These are phyloP conservation scores for Sporisorium reilianum DNA, from an alignment of 1,284 basidiomycete genomes.

Conservation along the genomic window DNA sequence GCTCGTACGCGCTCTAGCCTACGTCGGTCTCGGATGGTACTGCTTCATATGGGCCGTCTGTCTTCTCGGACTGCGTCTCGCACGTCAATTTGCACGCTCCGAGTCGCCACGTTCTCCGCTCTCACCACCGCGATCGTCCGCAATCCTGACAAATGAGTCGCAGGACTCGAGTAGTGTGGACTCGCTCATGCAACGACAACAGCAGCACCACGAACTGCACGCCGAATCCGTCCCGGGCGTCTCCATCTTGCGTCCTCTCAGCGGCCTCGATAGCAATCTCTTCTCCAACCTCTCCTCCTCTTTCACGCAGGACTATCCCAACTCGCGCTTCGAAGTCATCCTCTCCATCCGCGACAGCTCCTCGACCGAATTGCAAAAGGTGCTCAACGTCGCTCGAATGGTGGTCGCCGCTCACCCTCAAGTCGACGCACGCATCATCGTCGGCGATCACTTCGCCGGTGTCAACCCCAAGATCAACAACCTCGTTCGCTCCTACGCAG, in stretches of 20 bases:
- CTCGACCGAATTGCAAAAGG: conserved; percentile 56
- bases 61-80: conserved; percentile 77
- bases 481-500: conserved; percentile 82
- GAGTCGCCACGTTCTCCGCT: conserved; percentile 34
- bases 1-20: conserved; percentile 6
- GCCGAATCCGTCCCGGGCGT: conserved; percentile 67
- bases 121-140: conserved; percentile 40
- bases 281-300: conserved; percentile 63
- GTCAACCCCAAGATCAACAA: conserved; percentile 99
- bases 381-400: conserved; percentile 57
- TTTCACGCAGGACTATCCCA: conserved; percentile 65
- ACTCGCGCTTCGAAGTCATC: conserved; percentile 62
- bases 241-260: conserved; percentile 64
- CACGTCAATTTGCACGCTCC: conserved; percentile 15
- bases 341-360: conserved; percentile 56
- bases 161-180: conserved; percentile 74
- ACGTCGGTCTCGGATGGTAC: conserved; percentile 76
- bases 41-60: conserved; percentile 79
- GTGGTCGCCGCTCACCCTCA: conserved; percentile 59
- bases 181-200: conserved; percentile 70
- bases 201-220: conserved; percentile 80
- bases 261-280: conserved; percentile 66
- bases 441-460: conserved; percentile 74
- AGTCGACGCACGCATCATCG: conserved; percentile 55
- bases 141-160: conserved; percentile 70